Percentiles rank a stretch among this genome's conserved stretches.
These are phyloP conservation scores for Phlebopus sp. DNA, from an alignment of 1,284 basidiomycete genomes.

Conservation along the genomic window DNA sequence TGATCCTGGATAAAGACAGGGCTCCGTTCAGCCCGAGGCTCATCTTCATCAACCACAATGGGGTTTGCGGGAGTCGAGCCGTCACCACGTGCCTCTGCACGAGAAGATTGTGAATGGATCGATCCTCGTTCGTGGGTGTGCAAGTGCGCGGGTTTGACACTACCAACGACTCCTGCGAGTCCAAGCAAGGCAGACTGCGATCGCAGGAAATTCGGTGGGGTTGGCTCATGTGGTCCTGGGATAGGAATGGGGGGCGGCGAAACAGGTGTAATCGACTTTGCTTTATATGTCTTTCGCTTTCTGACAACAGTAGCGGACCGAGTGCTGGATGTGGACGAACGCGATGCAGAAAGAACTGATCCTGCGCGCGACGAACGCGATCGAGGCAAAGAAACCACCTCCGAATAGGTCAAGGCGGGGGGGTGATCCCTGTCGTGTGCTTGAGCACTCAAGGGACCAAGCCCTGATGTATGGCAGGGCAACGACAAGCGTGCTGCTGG, in stretches of 20 bases:
- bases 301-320: conserved; percentile 7
- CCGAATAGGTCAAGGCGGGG: conserved; percentile 4
- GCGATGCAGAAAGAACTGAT: conserved; percentile 10
- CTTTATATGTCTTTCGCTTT: conserved; percentile 25
- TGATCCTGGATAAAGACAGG: conserved; percentile 3
- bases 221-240: conserved; percentile 56
- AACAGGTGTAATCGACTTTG: conserved; percentile 31
- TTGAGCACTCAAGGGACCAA: neutral
- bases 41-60: conserved; percentile 64
- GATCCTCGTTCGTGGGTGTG: conserved; percentile 20
- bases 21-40: conserved; percentile 15
- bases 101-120: conserved; percentile 28
- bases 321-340: conserved; percentile 13
- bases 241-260: conserved; percentile 51
- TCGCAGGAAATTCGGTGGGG: conserved; percentile 68
- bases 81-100: conserved; percentile 22
- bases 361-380: conserved; percentile 13
- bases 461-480: conserved; percentile 20
- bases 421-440: neutral
- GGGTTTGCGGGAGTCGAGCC: conserved; percentile 60
- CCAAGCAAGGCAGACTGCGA: conserved; percentile 70
- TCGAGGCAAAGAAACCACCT: conserved; percentile 6
- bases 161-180: conserved; percentile 63
- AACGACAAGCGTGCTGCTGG: conserved; percentile 47
- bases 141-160: conserved; percentile 57